A percentile compares a stretch with the other conserved stretches of the same genome.
Evolutionary conservation across 2,329 filamentous ascomycete species (phyloP).

Genomic region (Dothistroma septosporum): DNA sequence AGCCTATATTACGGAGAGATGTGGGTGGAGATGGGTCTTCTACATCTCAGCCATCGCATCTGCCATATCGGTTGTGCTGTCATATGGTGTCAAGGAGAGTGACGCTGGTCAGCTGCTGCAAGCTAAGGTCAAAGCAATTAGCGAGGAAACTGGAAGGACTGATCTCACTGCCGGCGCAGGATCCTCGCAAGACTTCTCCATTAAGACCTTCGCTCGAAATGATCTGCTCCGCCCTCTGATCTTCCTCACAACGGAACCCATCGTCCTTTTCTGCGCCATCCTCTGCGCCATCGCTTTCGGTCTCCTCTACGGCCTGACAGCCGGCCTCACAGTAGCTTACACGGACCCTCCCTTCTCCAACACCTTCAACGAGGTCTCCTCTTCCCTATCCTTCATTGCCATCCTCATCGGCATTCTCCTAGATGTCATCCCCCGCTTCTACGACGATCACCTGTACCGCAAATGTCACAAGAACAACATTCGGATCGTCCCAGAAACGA

Average conservation of each 20-base stretch:
- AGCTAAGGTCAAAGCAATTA: slow-evolving; percentile 32
- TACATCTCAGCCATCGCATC: slow-evolving; percentile 42
- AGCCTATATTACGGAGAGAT: slow-evolving; percentile 38
- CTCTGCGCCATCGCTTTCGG: slow-evolving; percentile 22
- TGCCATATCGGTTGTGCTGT: slow-evolving; percentile 33
- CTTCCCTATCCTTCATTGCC: slow-evolving; percentile 43
- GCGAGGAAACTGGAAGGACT: slow-evolving; percentile 24
- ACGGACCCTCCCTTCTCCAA: slow-evolving; percentile 26
- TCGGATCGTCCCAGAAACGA: slow-evolving; percentile 45
- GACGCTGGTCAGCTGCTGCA: slow-evolving; percentile 43
- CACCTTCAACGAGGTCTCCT: slow-evolving; percentile 34
- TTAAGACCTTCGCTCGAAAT: slow-evolving; percentile 36
- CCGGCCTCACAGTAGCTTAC: slow-evolving; percentile 21
- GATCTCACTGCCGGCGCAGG: slow-evolving; percentile 14
- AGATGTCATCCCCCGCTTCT: slow-evolving; percentile 21
- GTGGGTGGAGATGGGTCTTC: slow-evolving; percentile 42
- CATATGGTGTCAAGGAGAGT: slow-evolving; percentile 41
- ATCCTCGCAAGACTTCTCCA: slow-evolving; percentile 7
- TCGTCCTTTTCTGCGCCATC: slow-evolving; percentile 42
- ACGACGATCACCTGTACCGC: slow-evolving; percentile 16
- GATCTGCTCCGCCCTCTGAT: slow-evolving; percentile 41
- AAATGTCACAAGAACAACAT: slow-evolving; percentile 30
- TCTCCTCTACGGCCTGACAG: slow-evolving; percentile 22
- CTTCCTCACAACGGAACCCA: slow-evolving; percentile 46
- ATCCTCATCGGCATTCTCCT: slow-evolving; percentile 39